Evolutionary conservation across 2,329 filamentous ascomycete species (phyloP).

Genomic region (Apiospora arundinis): DNA sequence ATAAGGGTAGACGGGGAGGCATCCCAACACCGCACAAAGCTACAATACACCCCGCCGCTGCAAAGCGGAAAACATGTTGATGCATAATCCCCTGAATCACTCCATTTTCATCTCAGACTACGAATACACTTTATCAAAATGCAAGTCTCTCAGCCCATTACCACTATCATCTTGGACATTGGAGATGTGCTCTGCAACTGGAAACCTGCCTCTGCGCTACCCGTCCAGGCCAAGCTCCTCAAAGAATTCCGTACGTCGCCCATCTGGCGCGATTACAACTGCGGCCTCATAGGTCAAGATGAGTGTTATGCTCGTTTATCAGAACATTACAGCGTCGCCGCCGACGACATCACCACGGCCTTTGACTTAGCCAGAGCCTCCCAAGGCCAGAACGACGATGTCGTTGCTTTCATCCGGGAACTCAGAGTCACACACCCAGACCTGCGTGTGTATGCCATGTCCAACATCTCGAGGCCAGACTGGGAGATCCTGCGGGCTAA

Average conservation of each 20-base stretch:
- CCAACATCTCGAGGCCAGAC: constrained; percentile 1
- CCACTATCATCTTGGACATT: not conserved
- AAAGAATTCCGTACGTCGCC: constrained; percentile 11
- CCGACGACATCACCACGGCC: not conserved
- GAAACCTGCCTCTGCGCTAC: not conserved
- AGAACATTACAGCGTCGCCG: not conserved
- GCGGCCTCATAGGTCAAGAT: constrained; percentile 2
- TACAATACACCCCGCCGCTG: not conserved
- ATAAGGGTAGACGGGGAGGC: not conserved
- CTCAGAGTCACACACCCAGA: not conserved
- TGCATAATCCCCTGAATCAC: not conserved
- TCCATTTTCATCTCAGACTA: not conserved
- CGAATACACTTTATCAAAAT: not conserved
- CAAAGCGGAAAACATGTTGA: not conserved
- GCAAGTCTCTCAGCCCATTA: not conserved
- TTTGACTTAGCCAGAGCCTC: not conserved
- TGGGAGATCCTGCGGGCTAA: not conserved
- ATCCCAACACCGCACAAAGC: not conserved
- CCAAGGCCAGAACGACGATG: constrained; percentile 2
- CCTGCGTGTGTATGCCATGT: constrained; percentile 15
- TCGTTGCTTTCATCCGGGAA: not conserved
- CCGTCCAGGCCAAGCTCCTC: not conserved
- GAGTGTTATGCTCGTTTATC: not conserved
- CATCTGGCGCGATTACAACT: constrained; percentile 3
- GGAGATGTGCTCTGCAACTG: constrained; percentile 10